Evolutionary conservation across 108 stramenopile genomes (phyloP).

Genomic region (Cyclotella atomus): DNA sequence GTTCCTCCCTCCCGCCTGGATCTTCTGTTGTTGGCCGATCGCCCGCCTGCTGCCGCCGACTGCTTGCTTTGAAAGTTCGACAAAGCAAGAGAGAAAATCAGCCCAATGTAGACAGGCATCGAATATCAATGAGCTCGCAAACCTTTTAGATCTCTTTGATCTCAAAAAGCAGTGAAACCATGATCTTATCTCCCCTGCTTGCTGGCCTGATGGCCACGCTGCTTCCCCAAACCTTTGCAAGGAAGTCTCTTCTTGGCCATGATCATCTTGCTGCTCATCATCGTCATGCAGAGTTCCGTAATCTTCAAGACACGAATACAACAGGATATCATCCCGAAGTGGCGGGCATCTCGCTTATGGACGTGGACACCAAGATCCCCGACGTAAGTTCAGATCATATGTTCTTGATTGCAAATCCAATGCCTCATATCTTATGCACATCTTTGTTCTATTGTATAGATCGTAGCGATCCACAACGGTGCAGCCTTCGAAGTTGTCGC

Average conservation of each 20-base stretch:
- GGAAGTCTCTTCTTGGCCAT: background rate
- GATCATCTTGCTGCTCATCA: background rate
- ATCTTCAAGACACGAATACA: background rate
- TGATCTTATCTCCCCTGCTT: background rate
- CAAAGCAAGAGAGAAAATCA: too few species aligned
- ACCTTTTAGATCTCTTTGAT: too few species aligned
- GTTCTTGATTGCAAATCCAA: background rate
- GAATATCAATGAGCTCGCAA: too few species aligned
- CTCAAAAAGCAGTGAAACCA: too few species aligned
- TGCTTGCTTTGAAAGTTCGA: too few species aligned
- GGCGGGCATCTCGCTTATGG: background rate
- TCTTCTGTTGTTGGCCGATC: too few species aligned
- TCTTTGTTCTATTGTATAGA: background rate
- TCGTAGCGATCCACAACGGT: background rate
- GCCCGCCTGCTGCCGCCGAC: too few species aligned
- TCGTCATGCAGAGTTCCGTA: background rate
- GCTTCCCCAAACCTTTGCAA: background rate
- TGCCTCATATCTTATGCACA: background rate
- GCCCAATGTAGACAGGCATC: too few species aligned
- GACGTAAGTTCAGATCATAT: background rate
- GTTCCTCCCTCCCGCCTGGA: too few species aligned
- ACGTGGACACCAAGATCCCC: slow-evolving; percentile 8
- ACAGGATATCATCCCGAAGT: background rate
- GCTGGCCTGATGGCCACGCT: background rate
- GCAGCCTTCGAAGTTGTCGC: slow-evolving; percentile 18